Base-by-base conservation (phyloP, 805 yeast genomes). In the Sugiyamaella qingdaonensis region DNA sequence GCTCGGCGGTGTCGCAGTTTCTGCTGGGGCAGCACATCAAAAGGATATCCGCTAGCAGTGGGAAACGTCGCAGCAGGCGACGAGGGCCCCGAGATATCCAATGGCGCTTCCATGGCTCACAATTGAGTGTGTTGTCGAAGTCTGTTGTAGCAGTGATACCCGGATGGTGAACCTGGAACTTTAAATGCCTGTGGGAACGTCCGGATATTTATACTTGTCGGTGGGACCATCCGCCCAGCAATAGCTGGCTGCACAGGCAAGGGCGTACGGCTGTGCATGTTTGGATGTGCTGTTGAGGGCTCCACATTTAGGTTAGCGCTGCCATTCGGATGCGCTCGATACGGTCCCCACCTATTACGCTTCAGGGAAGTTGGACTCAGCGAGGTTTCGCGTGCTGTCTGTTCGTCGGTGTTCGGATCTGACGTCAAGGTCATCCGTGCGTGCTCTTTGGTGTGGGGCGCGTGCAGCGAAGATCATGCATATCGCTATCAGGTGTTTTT, bases 1-100 rank as follows among this genome's bases (percentile, higher is more conserved):
- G 96, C 82, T 64, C 97, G 78, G 65, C 61, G 58, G 53, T 66
- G 69, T 2, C 66, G 54, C 33, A 60, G 51, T 33, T 53, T 49
- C 32, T 52, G 49, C 19, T 41, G 47, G 11, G 54, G 54, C 10
- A 19, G 10, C 29, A 34, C 49, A 32, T 51, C 54, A 21, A 51
- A 51, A n/a, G 54, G 54, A 33, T 44, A 51, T 11, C 45, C 49
- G 13, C 35, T 19, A 19, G 34, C 24, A 11, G 48, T 18, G 14
- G 54, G 44, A 32, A 18, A 51, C 8, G 54, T 7, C 32, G 54
- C 54, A 21, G 45, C 49, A 9, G 54, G 54, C n/a, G 54, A 51
- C 33, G 45, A 19, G 19, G 54, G 48, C n/a, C 54, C 54, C 16
- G 42, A 35, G 19, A 47, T 31, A 16, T 47, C 44, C 24, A 39